Base-by-base conservation (phyloP, 257 asterid genomes). In the Solanum habrochaites region DNA sequence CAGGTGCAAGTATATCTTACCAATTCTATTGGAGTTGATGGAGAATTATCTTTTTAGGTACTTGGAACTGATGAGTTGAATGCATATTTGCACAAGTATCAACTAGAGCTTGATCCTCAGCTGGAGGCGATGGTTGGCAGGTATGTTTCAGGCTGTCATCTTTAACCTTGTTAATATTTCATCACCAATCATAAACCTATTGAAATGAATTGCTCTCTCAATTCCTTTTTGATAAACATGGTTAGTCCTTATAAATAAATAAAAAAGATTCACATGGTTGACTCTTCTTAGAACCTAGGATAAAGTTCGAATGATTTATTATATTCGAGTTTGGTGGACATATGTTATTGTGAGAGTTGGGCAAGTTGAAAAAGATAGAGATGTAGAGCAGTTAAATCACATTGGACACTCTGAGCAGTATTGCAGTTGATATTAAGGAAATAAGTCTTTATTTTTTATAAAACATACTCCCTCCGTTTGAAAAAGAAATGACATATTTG, bases 31-130 rank as follows among this genome's bases (percentile, higher is more conserved):
- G 85, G 42, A 47, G 27, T 80, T 80, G 66, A 80, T 16, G 25
- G 42, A 45, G 77, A 85, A 15, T 86, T 66, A 49, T 85, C 83
- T 27, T 64, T 75, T 42, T 52, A 90, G 92, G 92, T 89, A 81
- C 91, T 90, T 83, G 92, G 92, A 31, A 90, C 92, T 3, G 90
- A 90, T 89, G 92, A 90, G 85, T 85, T 90, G 81, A 89, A 89
- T 87, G 90, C 91, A 35, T 90, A 90, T 83, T 83, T 90, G 88
- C 88, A 86, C 87, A 90, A 90, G 89, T 89, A 89, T 78, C 88
- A 66, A 35, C 64, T 90, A 18, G 92, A 88, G 64, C 88, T 90
- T 71, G 91, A 90, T 74, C 90, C 92, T 69, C 92, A 90, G 83
- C 89, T 90, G 72, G 92, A 90, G 49, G 91, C 92, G 32, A 88